phyloP scores from a whole-genome alignment of 192 early-diverging fungal genomes.

The Podila verticillata region DNA sequence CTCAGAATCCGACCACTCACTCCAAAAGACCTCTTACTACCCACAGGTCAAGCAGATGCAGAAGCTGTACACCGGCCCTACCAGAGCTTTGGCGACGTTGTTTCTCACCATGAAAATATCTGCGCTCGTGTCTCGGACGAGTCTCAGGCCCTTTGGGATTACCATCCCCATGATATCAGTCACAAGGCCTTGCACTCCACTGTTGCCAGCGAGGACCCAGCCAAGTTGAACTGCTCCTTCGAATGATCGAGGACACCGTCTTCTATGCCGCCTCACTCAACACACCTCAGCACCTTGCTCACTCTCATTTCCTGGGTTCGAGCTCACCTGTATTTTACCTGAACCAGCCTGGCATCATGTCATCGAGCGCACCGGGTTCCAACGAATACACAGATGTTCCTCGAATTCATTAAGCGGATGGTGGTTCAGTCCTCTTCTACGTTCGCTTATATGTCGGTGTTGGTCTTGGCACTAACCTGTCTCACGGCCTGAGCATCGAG shows the following conservation, averaged over 20 bases:
- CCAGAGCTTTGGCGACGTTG: constrained; percentile 40
- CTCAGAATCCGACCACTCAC: constrained; percentile 19
- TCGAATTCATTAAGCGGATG: constrained; percentile 54
- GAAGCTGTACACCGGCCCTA: constrained; percentile 32
- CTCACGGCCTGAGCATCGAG: constrained; percentile 48
- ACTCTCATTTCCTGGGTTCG: constrained; percentile 29
- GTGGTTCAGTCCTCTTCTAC: constrained; percentile 56
- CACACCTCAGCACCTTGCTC: constrained; percentile 15
- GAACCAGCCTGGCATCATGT: constrained; percentile 48
- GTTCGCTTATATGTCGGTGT: constrained; percentile 66
- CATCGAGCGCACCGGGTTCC: constrained; percentile 46
- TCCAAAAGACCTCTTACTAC: constrained; percentile 23
- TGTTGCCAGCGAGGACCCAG: constrained; percentile 52
- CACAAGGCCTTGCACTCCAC: constrained; percentile 63
- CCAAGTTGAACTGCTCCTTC: constrained; percentile 50
- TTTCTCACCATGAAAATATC: constrained; percentile 62
- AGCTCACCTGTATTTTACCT: constrained; percentile 45
- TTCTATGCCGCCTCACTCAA: constrained; percentile 18
- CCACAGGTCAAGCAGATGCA: constrained; percentile 35
- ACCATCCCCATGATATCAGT: constrained; percentile 64
- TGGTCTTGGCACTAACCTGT: constrained; percentile 64
- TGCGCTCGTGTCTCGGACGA: constrained; percentile 66
- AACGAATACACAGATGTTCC: constrained; percentile 60
- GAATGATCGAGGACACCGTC: constrained; percentile 52
- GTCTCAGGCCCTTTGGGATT: constrained; percentile 58